Evolutionary conservation across 352 stramenopile genomes (phyloP).

Genomic region (Pythium rishiriense): DNA sequence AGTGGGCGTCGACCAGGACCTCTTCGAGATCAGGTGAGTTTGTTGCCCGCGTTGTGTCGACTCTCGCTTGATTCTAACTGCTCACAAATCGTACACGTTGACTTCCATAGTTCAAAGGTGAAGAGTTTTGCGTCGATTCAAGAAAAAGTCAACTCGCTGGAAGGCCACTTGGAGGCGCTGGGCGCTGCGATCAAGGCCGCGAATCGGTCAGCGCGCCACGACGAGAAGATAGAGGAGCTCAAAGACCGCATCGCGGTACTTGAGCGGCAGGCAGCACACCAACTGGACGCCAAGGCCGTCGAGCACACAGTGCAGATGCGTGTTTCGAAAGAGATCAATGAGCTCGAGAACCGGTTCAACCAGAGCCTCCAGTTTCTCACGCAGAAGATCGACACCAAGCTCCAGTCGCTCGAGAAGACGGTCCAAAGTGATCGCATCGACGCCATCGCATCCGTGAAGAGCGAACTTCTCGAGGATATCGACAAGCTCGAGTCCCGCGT

Average conservation of each 20-base stretch:
- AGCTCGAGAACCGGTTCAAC: constrained; percentile 64
- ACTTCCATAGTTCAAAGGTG: constrained; percentile 37
- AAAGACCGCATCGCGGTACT: constrained; percentile 52
- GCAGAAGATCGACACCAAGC: constrained; percentile 74
- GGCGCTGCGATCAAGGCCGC: constrained; percentile 40
- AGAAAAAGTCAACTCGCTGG: constrained; percentile 58
- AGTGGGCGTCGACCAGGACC: constrained; percentile 59
- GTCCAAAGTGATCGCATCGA: constrained; percentile 51
- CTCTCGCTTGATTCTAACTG: too few species aligned
- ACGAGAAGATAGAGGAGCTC: constrained; percentile 60
- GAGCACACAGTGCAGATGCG: constrained; percentile 67
- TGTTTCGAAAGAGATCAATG: constrained; percentile 65
- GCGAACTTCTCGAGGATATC: constrained; percentile 57
- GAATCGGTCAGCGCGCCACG: constrained; percentile 38
- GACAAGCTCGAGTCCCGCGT: constrained; percentile 48
- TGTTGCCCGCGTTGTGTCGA: constrained; percentile 2
- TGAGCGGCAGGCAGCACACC: constrained; percentile 49
- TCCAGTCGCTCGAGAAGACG: constrained; percentile 55
- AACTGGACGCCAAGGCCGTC: constrained; percentile 65
- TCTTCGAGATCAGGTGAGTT: constrained; percentile 50
- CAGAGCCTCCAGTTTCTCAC: constrained; percentile 58
- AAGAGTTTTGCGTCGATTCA: constrained; percentile 49
- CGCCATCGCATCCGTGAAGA: constrained; percentile 50
- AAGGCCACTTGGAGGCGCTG: constrained; percentile 60
- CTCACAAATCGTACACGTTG: background rate